Conservation (phyloP, 345 rosid genomes). For the Eucalyptus leucophloia region DNA sequence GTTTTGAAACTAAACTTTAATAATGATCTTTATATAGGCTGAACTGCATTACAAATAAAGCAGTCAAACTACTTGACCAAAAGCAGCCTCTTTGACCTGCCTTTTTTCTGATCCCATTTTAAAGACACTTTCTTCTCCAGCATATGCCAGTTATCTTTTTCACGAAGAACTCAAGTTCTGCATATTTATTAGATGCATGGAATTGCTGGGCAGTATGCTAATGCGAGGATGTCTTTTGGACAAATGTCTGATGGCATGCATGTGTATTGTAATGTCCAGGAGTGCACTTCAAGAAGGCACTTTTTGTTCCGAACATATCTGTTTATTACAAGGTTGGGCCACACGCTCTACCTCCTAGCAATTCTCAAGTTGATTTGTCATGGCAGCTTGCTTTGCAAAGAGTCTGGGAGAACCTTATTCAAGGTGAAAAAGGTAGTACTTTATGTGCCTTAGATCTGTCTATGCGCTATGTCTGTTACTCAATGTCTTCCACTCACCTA, state of each 20-base stretch:
- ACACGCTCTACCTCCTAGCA: conserved; percentile 25
- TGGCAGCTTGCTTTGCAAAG: conserved; percentile 82
- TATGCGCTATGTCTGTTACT: neutral
- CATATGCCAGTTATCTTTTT: neutral
- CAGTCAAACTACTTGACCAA: neutral
- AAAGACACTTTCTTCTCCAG: neutral
- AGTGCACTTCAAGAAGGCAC: conserved; percentile 72
- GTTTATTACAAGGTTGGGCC: conserved; percentile 82
- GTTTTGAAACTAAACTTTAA: neutral
- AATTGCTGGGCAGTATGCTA: neutral
- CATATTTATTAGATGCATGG: neutral
- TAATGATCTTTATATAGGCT: neutral
- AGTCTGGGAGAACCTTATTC: conserved; percentile 58
- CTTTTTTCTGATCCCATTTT: neutral
- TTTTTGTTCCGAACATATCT: conserved; percentile 81
- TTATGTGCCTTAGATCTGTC: neutral
- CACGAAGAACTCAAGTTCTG: neutral
- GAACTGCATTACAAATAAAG: neutral
- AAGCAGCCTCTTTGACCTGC: neutral
- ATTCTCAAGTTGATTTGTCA: conserved; percentile 41
- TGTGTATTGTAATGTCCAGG: conserved; percentile 25
- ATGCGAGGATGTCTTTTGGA: neutral
- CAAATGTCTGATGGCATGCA: neutral
- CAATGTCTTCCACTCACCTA: neutral
- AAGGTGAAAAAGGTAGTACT: neutral